These are phyloP conservation scores for Pseudocercospora fuligena DNA, from an alignment of 2,329 filamentous ascomycete species.

Conservation along the genomic window DNA sequence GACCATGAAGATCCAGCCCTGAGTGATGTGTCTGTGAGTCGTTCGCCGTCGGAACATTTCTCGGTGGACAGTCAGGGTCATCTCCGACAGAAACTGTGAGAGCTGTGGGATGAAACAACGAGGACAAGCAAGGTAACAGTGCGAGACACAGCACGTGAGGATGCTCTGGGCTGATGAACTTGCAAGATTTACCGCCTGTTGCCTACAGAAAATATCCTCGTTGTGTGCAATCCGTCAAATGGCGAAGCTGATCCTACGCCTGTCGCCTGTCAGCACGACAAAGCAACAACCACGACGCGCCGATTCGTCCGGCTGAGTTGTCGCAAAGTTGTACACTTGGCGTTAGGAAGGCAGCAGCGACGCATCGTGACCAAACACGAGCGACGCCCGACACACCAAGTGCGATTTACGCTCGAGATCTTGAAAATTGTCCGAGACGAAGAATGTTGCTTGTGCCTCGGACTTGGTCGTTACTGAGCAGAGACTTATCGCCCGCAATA, in stretches of 20 bases:
- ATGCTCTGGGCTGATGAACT: neutral
- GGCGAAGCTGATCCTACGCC: neutral
- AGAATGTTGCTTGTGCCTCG: too few relatives aligned
- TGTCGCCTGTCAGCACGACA: neutral
- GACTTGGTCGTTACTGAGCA: too few relatives aligned
- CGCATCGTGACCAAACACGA: neutral
- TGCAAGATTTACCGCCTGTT: neutral
- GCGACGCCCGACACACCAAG: neutral
- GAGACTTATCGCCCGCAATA: neutral
- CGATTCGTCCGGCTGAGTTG: neutral
- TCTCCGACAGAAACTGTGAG: neutral
- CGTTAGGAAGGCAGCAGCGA: conserved; percentile 6
- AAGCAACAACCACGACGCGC: neutral
- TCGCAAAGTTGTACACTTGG: too few relatives aligned
- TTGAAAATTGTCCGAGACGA: neutral
- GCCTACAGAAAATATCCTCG: neutral
- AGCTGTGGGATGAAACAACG: neutral
- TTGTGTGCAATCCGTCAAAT: neutral
- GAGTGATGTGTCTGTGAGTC: neutral
- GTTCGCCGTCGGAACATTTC: neutral
- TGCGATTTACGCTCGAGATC: neutral
- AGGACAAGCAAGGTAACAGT: neutral
- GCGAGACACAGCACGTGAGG: neutral
- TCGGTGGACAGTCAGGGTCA: neutral
- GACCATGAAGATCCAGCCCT: neutral